Base-by-base conservation (phyloP, 768 basidiomycete genomes). In the Suillus discolor region DNA sequence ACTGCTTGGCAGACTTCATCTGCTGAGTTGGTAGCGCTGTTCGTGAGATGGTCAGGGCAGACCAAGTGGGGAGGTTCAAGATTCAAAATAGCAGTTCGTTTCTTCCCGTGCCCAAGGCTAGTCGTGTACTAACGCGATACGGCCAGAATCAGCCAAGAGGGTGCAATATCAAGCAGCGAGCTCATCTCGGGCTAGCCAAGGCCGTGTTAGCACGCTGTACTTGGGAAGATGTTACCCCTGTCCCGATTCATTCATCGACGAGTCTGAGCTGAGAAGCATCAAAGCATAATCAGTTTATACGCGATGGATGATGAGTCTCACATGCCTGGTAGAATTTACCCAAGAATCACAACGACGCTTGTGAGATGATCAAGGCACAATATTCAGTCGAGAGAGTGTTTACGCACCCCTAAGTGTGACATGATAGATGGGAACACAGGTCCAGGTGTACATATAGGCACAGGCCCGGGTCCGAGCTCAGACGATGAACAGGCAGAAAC, bases 401-500 rank as follows among this genome's bases (percentile, higher is more conserved):
- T 23, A 60, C 25, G 9, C 39, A 41, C 57, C 57, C 57, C 57
- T 60, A 41, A 15, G 57, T 59, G 23, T 57, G 57, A 59, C 9
- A 20, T n/a, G 31, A 31, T 55, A 34, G 18, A 55, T 55, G 31
- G 31, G 31, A 55, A 55, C 16, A 54, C 28, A 28, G 9, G 53
- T 31, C 31, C 5, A 28, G 36, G 25, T 12, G 15, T 11, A n/a
- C n/a, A n/a, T n/a, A 23, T 15, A 38, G 34, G 55, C n/a, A 57
- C 34, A 57, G 13, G n/a, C 36, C 36, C 39, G 20, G 20, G 6
- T 6, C 39, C 39, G 11, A 60, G 25, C 25, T 41, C 39, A 60
- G 57, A 55, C 53, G 57, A 60, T 20, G 34, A 25, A 28, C 57
- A 60, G 39, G 39, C 57, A 60, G 57, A 25, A 60, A 60, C 57